These are phyloP conservation scores for Mucor circinelloides DNA, from an alignment of 371 early-diverging fungal genomes.

Conservation along the genomic window DNA sequence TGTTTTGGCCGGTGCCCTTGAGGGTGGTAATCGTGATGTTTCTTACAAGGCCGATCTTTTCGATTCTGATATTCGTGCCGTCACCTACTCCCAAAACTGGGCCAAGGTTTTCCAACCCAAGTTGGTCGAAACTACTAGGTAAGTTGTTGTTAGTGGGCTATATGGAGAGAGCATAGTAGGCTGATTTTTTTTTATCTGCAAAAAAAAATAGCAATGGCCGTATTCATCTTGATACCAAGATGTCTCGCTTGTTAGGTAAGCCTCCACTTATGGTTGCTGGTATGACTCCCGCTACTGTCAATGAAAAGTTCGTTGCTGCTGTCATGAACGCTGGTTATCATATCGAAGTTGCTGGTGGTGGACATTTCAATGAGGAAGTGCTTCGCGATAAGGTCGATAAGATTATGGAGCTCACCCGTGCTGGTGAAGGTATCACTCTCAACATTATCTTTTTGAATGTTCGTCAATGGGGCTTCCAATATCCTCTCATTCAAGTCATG, in stretches of 20 bases:
- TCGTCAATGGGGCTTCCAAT: slow-evolving; percentile 96
- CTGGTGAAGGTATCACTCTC: slow-evolving; percentile 90
- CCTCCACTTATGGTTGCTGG: slow-evolving; percentile 92
- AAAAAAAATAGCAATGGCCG: slow-evolving; percentile 58
- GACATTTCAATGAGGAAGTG: slow-evolving; percentile 87
- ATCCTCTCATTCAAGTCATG: slow-evolving; percentile 87
- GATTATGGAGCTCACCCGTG: slow-evolving; percentile 75
- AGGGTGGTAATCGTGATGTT: slow-evolving; percentile 69
- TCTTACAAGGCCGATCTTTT: slow-evolving; percentile 86
- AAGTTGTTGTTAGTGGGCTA: not conserved
- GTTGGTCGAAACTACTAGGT: slow-evolving; percentile 59
- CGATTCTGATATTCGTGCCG: slow-evolving; percentile 77
- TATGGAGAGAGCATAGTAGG: not conserved
- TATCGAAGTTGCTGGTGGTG: slow-evolving; percentile 94
- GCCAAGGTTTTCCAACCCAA: slow-evolving; percentile 86
- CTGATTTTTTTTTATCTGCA: not conserved
- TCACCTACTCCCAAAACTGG: slow-evolving; percentile 90
- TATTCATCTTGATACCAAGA: slow-evolving; percentile 87
- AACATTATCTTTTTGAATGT: slow-evolving; percentile 94
- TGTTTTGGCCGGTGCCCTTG: slow-evolving; percentile 74
- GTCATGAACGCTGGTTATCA: slow-evolving; percentile 95
- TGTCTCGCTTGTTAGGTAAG: slow-evolving; percentile 87
- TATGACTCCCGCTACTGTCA: slow-evolving; percentile 89
- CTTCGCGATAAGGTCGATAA: slow-evolving; percentile 81
- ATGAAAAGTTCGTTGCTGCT: slow-evolving; percentile 78